Base-by-base conservation (phyloP, 768 basidiomycete genomes). In the Boletellus ananas region DNA sequence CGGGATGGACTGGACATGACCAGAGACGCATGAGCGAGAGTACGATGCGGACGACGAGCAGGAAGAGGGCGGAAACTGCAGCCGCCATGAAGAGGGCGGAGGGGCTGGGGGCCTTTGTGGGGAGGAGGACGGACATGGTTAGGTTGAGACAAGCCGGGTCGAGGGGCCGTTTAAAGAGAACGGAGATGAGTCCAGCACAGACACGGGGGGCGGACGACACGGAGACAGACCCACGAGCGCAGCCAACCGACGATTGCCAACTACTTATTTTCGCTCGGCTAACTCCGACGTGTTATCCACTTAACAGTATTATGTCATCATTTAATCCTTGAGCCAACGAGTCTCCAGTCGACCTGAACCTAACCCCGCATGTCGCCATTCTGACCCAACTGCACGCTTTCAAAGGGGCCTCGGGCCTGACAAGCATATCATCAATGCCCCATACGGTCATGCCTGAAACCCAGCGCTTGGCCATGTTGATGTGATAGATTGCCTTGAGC, bases 61-160 rank as follows among this genome's bases (percentile, higher is more conserved):
- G 17, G 47, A 69, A 59, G 13, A 69, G 17, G 12, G 56, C 23
- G 12, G 66, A 69, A 6, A 58, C 58, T 7, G 58, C 52, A 17
- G 62, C 64, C 2, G 66, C 67, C 64, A 69, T 65, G 55, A 68
- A 66, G 11, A 69, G 44, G 49, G 63, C 45, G 10, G 66, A 58
- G 14, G 69, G 53, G 43, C 55, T 56, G 39, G 66, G 66, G 17
- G 58, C 65, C 51, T 63, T 63, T 42, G 66, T 57, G 23, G 53
- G 58, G 43, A 69, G 58, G 50, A 69, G 66, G 43, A 68, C 63
- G 27, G 66, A 66, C 66, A 68, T 68, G 46, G 47, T 49, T 40
- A 20, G 18, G 9, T 10, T 46, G 25, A 47, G 43, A 44, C 29
- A 17, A n/a, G 31, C 46, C 38, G 46, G 13, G 39, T 25, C 20